Base-by-base conservation (phyloP, 192 early-diverging fungal genomes). In the Backusella macrospora region DNA sequence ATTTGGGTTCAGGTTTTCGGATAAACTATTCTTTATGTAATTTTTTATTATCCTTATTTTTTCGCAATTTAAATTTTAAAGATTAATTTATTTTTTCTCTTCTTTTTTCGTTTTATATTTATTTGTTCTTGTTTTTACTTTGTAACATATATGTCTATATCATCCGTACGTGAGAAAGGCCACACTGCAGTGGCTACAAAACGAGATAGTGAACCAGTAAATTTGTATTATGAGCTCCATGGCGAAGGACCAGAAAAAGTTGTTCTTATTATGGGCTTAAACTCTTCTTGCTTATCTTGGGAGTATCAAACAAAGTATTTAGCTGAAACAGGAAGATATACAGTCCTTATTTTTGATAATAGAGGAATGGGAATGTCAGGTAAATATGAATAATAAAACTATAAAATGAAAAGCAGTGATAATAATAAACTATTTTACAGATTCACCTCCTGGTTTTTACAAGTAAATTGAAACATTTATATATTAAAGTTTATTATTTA, bases 271-370 rank as follows among this genome's bases (percentile, higher is more conserved):
- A 94, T 94, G 92, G 95, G 91, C 9, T 59, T 77, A 21, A 59
- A 55, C 21, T 62, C 80, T 46, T 37, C 75, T 21, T 77, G 76
- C 39, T 80, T 78, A 26, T 73, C 76, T 5, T 87, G 87, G 87
- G 81, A 86, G 63, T 76, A 73, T 42, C 79, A 80, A 72, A 86
- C 88, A 6, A 80, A 88, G 38, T 86, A 90, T 64, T 91, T 96
- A 76, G 83, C 88, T 3, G 63, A 78, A 16, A 88, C 86, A 23
- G 86, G 85, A 12, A 86, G 91, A 48, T 95, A 89, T 76, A 90
- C 89, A 7, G 81, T 89, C 1, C 87, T 91, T 21, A 86, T 94
- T 15, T 95, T 95, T 74, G 95, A 96, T 74, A 96, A 96, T 84
- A 85, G 94, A 47, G 95, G 94, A 7, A 87, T 88, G 40, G 95